Evolutionary conservation across 768 basidiomycete genomes (phyloP), one percentile per base, ranked within the genome.

Genomic region (Pleurotus giganteus): DNA sequence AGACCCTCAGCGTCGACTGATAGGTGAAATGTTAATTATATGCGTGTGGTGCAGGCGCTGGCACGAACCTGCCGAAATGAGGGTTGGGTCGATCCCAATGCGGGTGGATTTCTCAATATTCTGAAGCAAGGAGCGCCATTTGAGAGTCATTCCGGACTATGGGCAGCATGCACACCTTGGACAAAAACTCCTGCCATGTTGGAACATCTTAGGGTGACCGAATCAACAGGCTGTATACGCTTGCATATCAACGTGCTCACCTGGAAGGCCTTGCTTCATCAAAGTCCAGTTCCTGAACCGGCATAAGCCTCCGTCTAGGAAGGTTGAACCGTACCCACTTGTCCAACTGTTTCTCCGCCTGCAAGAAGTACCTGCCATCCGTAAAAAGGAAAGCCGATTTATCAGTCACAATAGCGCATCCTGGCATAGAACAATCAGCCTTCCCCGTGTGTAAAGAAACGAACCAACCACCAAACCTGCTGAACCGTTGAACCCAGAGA

Each of bases 401-500:
- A n/a, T 50, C 63, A 21, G 61, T 60, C 17, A 65, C 58, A 15
- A 60, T 27, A 15, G 58, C 65, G 32, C 63, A 64, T 53, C 65
- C 62, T 57, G 17, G 27, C 32, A 29, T 2, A 41, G 31, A 26
- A 45, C 32, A 8, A 32, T n/a, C 19, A 17, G 37, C 45, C 55
- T 27, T 51, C 19, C 50, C 31, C 31, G 23, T 28, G 9, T 24
- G 4, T 12, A 2, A 21, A 24, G 47, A 41, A 8, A 8, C 26
- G 24, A 26, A 26, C 37, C 26, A 45, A n/a, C 7, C n/a, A 47
- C 64, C 73, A 61, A 58, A 84, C 94, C 94, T 63, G 96, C 95
- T 34, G 93, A 96, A 23, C 97, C 97, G 55, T 82, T 91, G 73
- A 98, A 99, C 9, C 91, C 91, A 28, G 92, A 94, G 60, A 99